Evolutionary conservation across 2,329 filamentous ascomycete genomes (phyloP).

Genomic region (Cladophialophora chaetospira): DNA sequence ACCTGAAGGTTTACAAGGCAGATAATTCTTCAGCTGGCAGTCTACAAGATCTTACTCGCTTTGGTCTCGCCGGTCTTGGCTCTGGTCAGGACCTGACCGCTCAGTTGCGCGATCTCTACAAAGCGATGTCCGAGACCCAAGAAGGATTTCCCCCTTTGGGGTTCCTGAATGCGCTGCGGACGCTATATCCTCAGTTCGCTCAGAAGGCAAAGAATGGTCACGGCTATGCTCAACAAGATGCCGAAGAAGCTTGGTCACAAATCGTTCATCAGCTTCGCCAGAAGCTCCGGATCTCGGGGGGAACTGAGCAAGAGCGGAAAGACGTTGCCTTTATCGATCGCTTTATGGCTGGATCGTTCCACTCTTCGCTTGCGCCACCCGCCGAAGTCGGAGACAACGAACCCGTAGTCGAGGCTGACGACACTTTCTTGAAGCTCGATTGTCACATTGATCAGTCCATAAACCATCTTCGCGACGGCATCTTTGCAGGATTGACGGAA

Average conservation of each 20-base stretch:
- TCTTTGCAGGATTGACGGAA: conserved; percentile 78
- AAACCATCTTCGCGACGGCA: conserved; percentile 88
- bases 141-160: conserved; percentile 79
- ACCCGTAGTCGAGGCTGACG: conserved; percentile 65
- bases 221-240: conserved; percentile 96
- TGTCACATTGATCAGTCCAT: conserved; percentile 88
- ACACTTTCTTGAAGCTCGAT: conserved; percentile 87
- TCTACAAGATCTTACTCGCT: conserved; percentile 51
- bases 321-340: conserved; percentile 80
- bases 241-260: conserved; percentile 97
- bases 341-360: conserved; percentile 83
- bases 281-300: conserved; percentile 65
- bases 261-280: conserved; percentile 81
- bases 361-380: conserved; percentile 74
- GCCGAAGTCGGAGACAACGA: conserved; percentile 75
- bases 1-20: conserved; percentile 65
- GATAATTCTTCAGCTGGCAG: conserved; percentile 35
- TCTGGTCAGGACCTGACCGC: conserved; percentile 70
- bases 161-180: conserved; percentile 79
- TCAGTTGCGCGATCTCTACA: conserved; percentile 80
- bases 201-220: conserved; percentile 80
- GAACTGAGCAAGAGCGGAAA: conserved; percentile 42
- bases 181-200: conserved; percentile 86
- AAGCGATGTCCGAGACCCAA: conserved; percentile 85
- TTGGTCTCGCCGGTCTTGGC: conserved; percentile 61